phyloP scores from a whole-genome alignment of 257 asterid genomes.

The Scutellaria minor region DNA sequence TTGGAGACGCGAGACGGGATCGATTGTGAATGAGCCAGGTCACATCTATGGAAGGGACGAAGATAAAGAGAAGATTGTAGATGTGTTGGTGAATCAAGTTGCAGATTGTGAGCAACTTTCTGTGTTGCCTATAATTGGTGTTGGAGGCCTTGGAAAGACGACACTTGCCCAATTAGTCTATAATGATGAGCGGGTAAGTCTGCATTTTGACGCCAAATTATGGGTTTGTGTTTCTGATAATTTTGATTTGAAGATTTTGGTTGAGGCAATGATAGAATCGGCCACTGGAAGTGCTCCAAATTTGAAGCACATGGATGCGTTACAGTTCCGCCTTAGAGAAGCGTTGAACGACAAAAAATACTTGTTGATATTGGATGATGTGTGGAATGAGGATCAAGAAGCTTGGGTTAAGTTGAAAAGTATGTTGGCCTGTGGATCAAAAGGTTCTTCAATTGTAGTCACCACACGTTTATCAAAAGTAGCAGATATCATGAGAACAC shows the following conservation, averaged over 20 bases:
- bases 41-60: constrained; percentile 36
- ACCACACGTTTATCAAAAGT: constrained; percentile 42
- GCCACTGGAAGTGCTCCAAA: constrained; percentile 4
- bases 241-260: constrained; percentile 29
- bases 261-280: constrained; percentile 28
- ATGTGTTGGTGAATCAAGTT: constrained; percentile 30
- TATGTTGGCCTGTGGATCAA: constrained; percentile 30
- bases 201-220: constrained; percentile 32
- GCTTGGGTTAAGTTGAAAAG: constrained; percentile 34
- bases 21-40: constrained; percentile 18
- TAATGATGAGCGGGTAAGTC: constrained; percentile 20
- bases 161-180: constrained; percentile 37
- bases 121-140: constrained; percentile 36
- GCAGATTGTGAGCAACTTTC: constrained; percentile 15
- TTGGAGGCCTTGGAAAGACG: constrained; percentile 42
- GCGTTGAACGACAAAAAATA: constrained; percentile 1
- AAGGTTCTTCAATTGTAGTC: constrained; percentile 35
- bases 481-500: constrained; percentile 36
- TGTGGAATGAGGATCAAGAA: constrained; percentile 44
- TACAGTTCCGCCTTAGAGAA: constrained; percentile 27
- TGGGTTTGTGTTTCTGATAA: constrained; percentile 42
- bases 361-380: constrained; percentile 37
- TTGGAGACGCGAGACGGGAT: constrained; percentile 28
- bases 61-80: constrained; percentile 35
- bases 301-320: constrained; percentile 23